Conservation (phyloP, 371 early-diverging fungal genomes). For the Mucor circinelloides region DNA sequence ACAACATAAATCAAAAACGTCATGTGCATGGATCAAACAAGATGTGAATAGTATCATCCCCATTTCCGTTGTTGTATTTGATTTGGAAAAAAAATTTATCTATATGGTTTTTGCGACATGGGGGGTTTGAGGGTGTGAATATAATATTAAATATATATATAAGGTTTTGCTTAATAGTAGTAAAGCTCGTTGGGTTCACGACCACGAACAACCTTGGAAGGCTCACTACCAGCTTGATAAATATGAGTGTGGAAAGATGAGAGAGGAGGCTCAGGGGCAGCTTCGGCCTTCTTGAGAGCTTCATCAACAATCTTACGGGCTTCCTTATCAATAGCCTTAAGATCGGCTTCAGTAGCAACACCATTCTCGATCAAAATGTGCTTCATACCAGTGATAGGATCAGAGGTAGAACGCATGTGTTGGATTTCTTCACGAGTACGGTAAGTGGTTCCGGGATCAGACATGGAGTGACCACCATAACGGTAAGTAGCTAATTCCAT, state of each 20-base stretch:
- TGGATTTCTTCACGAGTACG: conserved; percentile 97
- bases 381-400: conserved; percentile 93
- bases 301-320: conserved; percentile 84
- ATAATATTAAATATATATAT: neutral
- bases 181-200: conserved; percentile 76
- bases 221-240: conserved; percentile 80
- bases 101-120: neutral
- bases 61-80: neutral
- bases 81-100: neutral
- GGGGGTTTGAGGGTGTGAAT: neutral
- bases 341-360: conserved; percentile 81
- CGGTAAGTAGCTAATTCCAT: conserved; percentile 98
- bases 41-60: neutral
- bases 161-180: conserved; percentile 17
- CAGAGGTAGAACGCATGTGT: conserved; percentile 92
- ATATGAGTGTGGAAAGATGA: conserved; percentile 81
- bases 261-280: conserved; percentile 77
- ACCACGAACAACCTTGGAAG: conserved; percentile 72
- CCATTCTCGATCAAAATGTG: conserved; percentile 73
- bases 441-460: conserved; percentile 98
- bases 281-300: conserved; percentile 86
- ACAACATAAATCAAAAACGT: neutral
- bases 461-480: conserved; percentile 99
- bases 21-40: neutral
- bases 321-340: conserved; percentile 94